Evolutionary conservation across 208 protist genomes (phyloP), one percentile per base, ranked within the genome.

Genomic region (Blastocrithidia nonstop): DNA sequence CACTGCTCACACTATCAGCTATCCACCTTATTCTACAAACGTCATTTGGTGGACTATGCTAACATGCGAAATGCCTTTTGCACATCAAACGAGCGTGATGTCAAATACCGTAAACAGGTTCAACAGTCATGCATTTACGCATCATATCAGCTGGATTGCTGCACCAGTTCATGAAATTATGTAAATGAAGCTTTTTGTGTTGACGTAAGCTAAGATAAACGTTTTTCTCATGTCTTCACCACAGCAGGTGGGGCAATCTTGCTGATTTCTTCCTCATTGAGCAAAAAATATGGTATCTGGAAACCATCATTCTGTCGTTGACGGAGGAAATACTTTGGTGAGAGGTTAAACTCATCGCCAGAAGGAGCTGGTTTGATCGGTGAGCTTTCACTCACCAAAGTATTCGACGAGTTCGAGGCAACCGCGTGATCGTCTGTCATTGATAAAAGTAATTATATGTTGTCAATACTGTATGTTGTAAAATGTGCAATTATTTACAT

Each of bases 251-350:
- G 80, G 1, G 72, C 72, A 6, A 89, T 62, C 31, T 67, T 71
- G 35, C 43, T 47, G n/a, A 71, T 57, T 43, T 71, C 72, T 45
- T 56, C 55, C 28, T 66, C 60, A 8, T 56, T 70, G 29, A 62
- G 61, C 27, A 89, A 48, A 50, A 71, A 89, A 55, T 76, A 83
- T 6, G 80, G 80, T 28, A 86, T 75, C 47, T 83, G 72, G 32
- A 89, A 86, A 13, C 61, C 75, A 8, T 49, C 54, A 61, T 89
- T 89, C 48, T 83, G 75, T 38, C 61, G 68, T 4, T 57, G 57
- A n/a, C 80, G 51, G 4, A 89, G 41, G 40, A 89, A 89, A 52
- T 58, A 70, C 23, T 86, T n/a, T 70, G 15, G 53, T 38, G 2
- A 76, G 75, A 17, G 79, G 50, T 17, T 63, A 3, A 11, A 64